Base-by-base conservation (phyloP, 1,284 basidiomycete genomes). In the Sphagnurus paluster region DNA sequence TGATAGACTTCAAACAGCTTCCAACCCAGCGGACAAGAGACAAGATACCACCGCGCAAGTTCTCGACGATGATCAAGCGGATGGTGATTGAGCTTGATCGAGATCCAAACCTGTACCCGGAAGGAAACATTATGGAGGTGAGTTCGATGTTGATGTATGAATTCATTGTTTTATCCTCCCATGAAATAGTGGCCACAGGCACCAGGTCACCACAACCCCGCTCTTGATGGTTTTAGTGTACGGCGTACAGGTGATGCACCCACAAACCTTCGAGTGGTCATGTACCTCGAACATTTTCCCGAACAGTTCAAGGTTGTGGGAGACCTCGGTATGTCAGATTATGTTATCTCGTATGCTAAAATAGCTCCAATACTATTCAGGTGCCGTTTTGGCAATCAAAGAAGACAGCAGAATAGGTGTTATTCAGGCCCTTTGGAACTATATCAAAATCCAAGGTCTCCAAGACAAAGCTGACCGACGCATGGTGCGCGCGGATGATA, bases 381-480 rank as follows among this genome's bases (percentile, higher is more conserved):
- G 79, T 0, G 76, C 75, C 34, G 66, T 96, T 23, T 73, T 98
- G 30, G 87, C 84, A 17, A 76, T 96, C 57, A 87, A 87, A 53
- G 91, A 98, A 63, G 93, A 92, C 29, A 93, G 90, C 29, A 79
- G 92, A 19, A 73, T 87, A 9, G 91, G 87, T 9, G 80, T 93
- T 14, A 79, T 98, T 30, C 84, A 90, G 48, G 82, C 90, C 0
- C 65, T 98, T 8, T 98, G 95, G 95, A 90, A 87, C 58, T 94
- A 97, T 58, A 89, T 98, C 69, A 96, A 96, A 65, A 71, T 87
- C 14, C 77, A 90, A 51, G 84, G 85, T 17, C 74, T 98, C 14
- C 91, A 97, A 66, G 93, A 98, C 66, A 94, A 95, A 61, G 82
- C 85, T 0, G 93, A 98, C 66, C 79, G 87, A 46, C 81, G 88